Base-by-base conservation (phyloP, 2,329 filamentous ascomycete genomes). In the Cladosporium sp. region DNA sequence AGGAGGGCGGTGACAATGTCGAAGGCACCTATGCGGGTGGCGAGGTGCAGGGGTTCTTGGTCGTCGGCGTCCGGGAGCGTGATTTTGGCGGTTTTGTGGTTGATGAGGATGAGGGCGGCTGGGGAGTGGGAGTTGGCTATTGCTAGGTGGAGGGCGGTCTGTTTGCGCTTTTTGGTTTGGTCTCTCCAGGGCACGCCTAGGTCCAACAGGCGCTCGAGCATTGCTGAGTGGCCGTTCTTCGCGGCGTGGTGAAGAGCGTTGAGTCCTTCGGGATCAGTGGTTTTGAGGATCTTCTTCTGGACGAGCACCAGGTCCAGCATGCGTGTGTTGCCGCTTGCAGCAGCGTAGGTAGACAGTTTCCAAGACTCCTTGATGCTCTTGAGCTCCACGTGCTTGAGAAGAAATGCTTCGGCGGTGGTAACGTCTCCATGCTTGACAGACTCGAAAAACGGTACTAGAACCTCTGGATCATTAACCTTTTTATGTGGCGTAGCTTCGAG, bases 291-390 rank as follows among this genome's bases (percentile, higher is more conserved):
- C 8, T 58, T 63, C 26, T 68, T 69, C 28, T 71, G 55, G 12
- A 24, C 28, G 8, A 70, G 51, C 36, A 70, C 34, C 1, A 69
- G 44, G 21, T 70, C 66, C 2, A 71, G 34, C 70, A 71, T 71
- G 11, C 66, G 70, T 3, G 69, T 36, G 36, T 66, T 70, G 24
- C 70, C 70, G n/a, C 68, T 69, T 54, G 68, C 64, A n/a, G 70
- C 68, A 14, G 70, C 70, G 32, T 65, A 68, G 2, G 61, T 57
- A 1, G 55, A 38, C n/a, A 65, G 55, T 58, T 68, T 68, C 67
- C 68, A 69, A 10, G 70, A 60, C 12, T 71, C 69, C 55, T 70
- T 71, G 28, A 71, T 57, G 66, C 67, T 70, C 65, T 68, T 69
- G n/a, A 67, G 66, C 47, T 69, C 67, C 3, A 71, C 66, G 24